These are phyloP conservation scores for Exophiala aquamarina DNA, from an alignment of 2,329 filamentous ascomycete genomes.

Conservation along the genomic window DNA sequence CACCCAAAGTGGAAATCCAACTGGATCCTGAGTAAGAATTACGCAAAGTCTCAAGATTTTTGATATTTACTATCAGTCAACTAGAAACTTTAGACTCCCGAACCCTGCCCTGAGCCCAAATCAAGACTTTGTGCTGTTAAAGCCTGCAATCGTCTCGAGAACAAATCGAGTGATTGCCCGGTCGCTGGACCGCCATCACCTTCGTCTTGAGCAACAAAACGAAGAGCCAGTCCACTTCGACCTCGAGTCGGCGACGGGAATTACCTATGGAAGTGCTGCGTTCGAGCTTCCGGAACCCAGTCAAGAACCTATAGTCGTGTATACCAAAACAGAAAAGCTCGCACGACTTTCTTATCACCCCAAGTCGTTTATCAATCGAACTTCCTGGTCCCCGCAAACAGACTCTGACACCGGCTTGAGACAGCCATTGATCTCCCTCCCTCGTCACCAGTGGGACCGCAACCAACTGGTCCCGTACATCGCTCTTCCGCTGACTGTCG, in stretches of 20 bases:
- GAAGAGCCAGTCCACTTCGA: slow-evolving; percentile 41
- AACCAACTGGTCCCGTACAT: slow-evolving; percentile 40
- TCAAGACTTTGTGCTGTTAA: slow-evolving; percentile 39
- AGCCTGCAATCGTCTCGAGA: background rate
- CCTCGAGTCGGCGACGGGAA: too few relatives aligned
- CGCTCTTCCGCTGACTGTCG: too few relatives aligned
- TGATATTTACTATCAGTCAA: too few relatives aligned
- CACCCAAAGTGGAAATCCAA: slow-evolving; percentile 15
- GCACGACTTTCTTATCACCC: slow-evolving; percentile 44
- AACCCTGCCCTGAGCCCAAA: slow-evolving; percentile 42
- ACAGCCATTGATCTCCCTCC: slow-evolving; percentile 34
- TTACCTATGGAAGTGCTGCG: too few relatives aligned
- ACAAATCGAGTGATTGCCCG: background rate
- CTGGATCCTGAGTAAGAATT: background rate
- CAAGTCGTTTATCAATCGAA: slow-evolving; percentile 50
- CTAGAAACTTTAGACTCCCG: slow-evolving; percentile 45
- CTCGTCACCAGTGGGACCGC: slow-evolving; percentile 40
- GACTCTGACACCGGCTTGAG: too few relatives aligned
- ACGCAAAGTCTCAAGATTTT: too few relatives aligned
- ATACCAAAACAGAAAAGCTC: slow-evolving; percentile 48
- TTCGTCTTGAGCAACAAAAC: slow-evolving; percentile 28
- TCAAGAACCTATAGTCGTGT: too few relatives aligned
- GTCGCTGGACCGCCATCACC: slow-evolving; percentile 26
- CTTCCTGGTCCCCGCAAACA: slow-evolving; percentile 43
- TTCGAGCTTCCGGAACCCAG: too few relatives aligned